phyloP scores from a whole-genome alignment of 805 yeast species.

The Wickerhamomyces mucosus region DNA sequence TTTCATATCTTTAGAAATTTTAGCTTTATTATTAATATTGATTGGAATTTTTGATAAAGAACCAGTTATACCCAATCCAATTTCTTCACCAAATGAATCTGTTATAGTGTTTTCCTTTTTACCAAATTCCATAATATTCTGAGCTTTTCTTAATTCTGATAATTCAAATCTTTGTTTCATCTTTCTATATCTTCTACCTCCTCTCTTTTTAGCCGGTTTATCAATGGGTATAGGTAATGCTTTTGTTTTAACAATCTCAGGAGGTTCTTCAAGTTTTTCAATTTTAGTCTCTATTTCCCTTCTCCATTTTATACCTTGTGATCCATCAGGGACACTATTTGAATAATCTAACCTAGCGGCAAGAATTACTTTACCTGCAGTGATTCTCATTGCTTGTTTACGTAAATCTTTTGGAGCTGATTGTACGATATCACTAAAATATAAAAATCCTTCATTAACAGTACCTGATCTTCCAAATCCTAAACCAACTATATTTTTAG shows the following conservation, averaged over 20 bases:
- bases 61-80: conserved; percentile 66
- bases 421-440: conserved; percentile 48
- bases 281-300: conserved; percentile 54
- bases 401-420: conserved; percentile 47
- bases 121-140: conserved; percentile 80
- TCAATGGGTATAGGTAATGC: conserved; percentile 69
- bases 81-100: conserved; percentile 69
- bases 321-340: conserved; percentile 32
- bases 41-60: conserved; percentile 20
- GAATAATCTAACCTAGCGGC: conserved; percentile 78
- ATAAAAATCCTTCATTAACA: conserved; percentile 63
- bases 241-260: conserved; percentile 48
- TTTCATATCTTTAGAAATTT: conserved; percentile 53
- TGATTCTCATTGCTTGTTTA: conserved; percentile 65
- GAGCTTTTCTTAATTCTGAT: conserved; percentile 76
- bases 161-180: conserved; percentile 71
- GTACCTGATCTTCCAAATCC: conserved; percentile 36
- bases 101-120: conserved; percentile 51
- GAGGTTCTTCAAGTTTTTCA: conserved; percentile 69
- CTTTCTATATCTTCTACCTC: conserved; percentile 74
- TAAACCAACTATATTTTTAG: conserved; percentile 29
- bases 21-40: conserved; percentile 42
- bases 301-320: conserved; percentile 48
- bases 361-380: conserved; percentile 69
- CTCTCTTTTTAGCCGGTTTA: conserved; percentile 70